phyloP scores from a whole-genome alignment of 1,139 yeast species.

The Lodderomyces theae region DNA sequence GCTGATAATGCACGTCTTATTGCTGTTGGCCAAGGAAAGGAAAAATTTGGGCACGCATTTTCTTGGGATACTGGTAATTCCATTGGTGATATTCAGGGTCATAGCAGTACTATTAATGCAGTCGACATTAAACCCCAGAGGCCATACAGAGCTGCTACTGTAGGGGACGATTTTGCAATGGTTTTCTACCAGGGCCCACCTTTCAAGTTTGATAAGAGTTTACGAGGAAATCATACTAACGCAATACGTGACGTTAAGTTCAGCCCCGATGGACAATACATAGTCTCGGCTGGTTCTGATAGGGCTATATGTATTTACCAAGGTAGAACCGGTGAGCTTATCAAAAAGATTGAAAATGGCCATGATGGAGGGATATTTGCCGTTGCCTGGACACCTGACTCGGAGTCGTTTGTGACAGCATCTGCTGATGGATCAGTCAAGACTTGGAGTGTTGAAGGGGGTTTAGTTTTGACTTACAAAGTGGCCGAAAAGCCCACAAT shows the following conservation, averaged over 20 bases:
- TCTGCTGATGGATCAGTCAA: conserved; percentile 81
- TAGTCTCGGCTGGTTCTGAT: conserved; percentile 88
- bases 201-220: conserved; percentile 74
- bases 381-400: conserved; percentile 64
- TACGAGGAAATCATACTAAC: conserved; percentile 72
- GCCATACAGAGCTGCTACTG: conserved; percentile 94
- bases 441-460: conserved; percentile 49
- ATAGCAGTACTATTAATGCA: conserved; percentile 78
- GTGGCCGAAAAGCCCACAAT: conserved; percentile 31
- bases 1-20: conserved; percentile 80
- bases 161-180: conserved; percentile 79
- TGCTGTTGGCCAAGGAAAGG: conserved; percentile 95
- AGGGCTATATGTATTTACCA: conserved; percentile 75
- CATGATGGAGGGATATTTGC: conserved; percentile 84
- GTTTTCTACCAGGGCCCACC: conserved; percentile 94
- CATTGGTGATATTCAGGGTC: conserved; percentile 94
- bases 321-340: conserved; percentile 80
- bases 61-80: conserved; percentile 94
- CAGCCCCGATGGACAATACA: conserved; percentile 71
- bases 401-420: conserved; percentile 65
- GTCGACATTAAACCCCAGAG: conserved; percentile 84
- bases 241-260: conserved; percentile 79
- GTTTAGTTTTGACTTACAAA: conserved; percentile 37
- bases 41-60: conserved; percentile 87
- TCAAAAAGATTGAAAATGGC: conserved; percentile 50